These are phyloP conservation scores for Drosera spatulata DNA, from an alignment of 179 eudicot species.

Conservation along the genomic window DNA sequence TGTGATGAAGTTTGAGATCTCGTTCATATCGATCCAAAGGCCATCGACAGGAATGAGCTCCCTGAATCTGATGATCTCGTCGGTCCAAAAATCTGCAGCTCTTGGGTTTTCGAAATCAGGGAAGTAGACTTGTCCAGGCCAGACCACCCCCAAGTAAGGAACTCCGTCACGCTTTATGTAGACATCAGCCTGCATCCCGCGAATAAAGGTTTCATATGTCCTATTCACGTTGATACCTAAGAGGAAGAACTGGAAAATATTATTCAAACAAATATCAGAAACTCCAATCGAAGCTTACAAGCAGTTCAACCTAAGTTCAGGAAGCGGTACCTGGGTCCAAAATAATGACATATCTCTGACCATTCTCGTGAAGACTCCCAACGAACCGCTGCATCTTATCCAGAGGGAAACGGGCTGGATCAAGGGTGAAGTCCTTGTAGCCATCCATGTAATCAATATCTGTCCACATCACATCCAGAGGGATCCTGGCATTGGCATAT, in stretches of 20 bases:
- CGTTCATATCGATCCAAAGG: slow-evolving; percentile 71
- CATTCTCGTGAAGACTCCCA: slow-evolving; percentile 31
- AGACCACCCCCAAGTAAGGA: slow-evolving; percentile 47
- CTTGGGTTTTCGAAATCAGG: slow-evolving; percentile 52
- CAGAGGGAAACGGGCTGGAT: slow-evolving; percentile 41
- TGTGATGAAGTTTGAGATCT: slow-evolving; percentile 37
- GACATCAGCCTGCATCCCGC: slow-evolving; percentile 47
- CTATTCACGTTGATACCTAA: slow-evolving; percentile 45
- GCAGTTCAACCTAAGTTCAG: too few relatives aligned
- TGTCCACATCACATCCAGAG: slow-evolving; percentile 66
- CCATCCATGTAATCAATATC: slow-evolving; percentile 69
- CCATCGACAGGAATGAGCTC: slow-evolving; percentile 36
- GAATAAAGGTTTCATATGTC: slow-evolving; percentile 37
- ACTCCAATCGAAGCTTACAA: neutral
- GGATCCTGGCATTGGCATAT: slow-evolving; percentile 39
- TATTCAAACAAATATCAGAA: neutral
- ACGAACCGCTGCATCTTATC: slow-evolving; percentile 35
- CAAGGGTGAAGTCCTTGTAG: slow-evolving; percentile 56
- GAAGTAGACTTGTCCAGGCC: slow-evolving; percentile 58
- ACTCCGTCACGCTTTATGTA: slow-evolving; percentile 38
- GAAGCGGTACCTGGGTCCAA: slow-evolving; percentile 47
- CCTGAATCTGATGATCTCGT: slow-evolving; percentile 37
- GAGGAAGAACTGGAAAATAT: neutral
- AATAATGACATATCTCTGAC: slow-evolving; percentile 50
- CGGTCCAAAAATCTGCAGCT: slow-evolving; percentile 30